These are phyloP conservation scores for Rhodotorula diobovata DNA, from an alignment of 768 basidiomycete species.

Conservation along the genomic window DNA sequence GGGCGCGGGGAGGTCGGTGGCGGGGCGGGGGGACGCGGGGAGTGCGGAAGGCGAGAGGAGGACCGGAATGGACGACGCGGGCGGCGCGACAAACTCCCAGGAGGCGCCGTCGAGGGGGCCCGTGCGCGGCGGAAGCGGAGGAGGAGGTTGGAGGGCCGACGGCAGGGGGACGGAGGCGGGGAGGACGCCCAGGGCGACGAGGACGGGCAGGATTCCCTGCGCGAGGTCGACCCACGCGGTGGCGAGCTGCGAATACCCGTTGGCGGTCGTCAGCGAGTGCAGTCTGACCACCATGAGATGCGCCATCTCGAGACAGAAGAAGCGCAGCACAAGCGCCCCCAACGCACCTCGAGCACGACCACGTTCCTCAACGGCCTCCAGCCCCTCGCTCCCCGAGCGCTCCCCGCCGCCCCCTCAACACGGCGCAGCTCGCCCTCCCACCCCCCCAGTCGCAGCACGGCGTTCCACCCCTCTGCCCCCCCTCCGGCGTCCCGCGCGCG, in stretches of 20 bases:
- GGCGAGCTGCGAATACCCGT: background rate
- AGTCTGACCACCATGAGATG: too few species aligned
- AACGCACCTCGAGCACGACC: slow-evolving; percentile 4
- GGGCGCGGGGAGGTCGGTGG: background rate
- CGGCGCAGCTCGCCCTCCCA: background rate
- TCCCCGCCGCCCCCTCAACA: background rate
- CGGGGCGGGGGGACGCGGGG: background rate
- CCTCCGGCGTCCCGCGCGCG: background rate
- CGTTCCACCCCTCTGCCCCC: background rate
- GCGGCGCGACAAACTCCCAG: too few species aligned
- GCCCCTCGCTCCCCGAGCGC: background rate
- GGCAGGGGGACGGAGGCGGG: background rate
- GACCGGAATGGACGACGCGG: too few species aligned
- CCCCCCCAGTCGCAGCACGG: background rate
- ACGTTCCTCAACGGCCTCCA: background rate
- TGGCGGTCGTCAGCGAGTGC: too few species aligned
- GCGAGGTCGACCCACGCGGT: too few species aligned
- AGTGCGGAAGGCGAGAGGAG: too few species aligned
- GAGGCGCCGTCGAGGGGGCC: too few species aligned
- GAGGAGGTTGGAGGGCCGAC: background rate
- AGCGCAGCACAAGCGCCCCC: background rate
- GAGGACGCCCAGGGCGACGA: background rate
- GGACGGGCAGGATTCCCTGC: background rate
- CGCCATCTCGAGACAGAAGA: background rate
- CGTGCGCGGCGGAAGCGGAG: background rate